Evolutionary conservation across 2,329 filamentous ascomycete species (phyloP).

Genomic region (Gliomastix tumulicola): DNA sequence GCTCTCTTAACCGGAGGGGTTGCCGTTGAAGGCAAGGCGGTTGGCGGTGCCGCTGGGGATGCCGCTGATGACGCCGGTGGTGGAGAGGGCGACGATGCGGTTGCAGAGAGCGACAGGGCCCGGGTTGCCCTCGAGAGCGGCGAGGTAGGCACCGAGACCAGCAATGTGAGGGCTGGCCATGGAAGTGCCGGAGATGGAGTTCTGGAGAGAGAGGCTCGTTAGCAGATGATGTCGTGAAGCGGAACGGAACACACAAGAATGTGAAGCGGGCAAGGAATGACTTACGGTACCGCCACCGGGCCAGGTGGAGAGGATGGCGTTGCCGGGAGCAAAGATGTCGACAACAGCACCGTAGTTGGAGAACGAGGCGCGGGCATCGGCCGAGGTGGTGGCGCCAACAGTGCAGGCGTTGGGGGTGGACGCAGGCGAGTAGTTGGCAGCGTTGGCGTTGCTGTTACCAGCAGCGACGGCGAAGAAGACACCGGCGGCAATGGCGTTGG

Average conservation of each 20-base stretch:
- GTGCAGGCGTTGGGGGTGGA: constrained; percentile 38
- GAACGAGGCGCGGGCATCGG: constrained; percentile 31
- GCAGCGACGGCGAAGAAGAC: constrained; percentile 49
- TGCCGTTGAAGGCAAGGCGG: constrained; percentile 48
- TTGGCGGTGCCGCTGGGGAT: constrained; percentile 39
- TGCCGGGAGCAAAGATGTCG: constrained; percentile 43
- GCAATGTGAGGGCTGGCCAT: constrained; percentile 31
- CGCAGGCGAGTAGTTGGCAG: constrained; percentile 35
- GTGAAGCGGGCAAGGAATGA: no score
- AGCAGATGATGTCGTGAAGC: no score
- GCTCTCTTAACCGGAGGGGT: no score
- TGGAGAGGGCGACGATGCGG: constrained; percentile 35
- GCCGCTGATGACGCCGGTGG: constrained; percentile 29
- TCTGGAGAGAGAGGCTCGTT: no score
- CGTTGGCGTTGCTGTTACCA: constrained; percentile 39
- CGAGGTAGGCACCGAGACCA: constrained; percentile 32
- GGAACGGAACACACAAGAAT: constrained; percentile 21
- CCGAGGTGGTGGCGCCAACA: constrained; percentile 34
- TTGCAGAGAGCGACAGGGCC: constrained; percentile 38
- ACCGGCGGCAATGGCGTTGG: constrained; percentile 30
- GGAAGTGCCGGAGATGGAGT: constrained; percentile 33
- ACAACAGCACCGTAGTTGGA: constrained; percentile 42
- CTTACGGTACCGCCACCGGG: constrained; percentile 25
- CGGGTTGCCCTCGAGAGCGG: constrained; percentile 31
- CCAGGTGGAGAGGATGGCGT: constrained; percentile 35